phyloP scores from a whole-genome alignment of 2,329 filamentous ascomycete genomes.

The Fusarium sp. region DNA sequence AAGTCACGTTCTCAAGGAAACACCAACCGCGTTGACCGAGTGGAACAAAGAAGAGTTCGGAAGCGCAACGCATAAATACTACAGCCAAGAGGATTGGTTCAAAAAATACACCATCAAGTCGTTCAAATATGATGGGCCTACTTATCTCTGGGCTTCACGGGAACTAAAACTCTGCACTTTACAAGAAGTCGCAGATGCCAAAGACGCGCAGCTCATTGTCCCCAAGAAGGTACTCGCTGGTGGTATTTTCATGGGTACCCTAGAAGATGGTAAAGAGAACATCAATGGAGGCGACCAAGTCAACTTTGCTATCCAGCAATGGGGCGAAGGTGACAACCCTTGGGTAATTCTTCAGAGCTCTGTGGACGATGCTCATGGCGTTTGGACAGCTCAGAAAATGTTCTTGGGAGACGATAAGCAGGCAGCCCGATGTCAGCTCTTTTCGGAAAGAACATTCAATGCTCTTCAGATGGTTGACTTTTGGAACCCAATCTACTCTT shows the following conservation, averaged over 20 bases:
- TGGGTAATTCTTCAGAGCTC: constrained; percentile 7
- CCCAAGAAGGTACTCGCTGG: not conserved
- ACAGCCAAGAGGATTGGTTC: not conserved
- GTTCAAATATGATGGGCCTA: not conserved
- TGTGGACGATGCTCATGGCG: not conserved
- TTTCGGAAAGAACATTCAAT: not conserved
- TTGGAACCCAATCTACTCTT: constrained; percentile 4
- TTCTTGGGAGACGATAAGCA: constrained; percentile 1
- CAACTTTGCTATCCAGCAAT: constrained; percentile 8
- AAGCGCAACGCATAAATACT: not conserved
- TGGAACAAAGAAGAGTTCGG: not conserved
- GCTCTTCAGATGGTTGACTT: constrained; percentile 6
- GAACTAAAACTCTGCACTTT: constrained; percentile 3
- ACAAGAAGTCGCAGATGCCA: not conserved
- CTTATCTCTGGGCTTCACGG: constrained; percentile 2
- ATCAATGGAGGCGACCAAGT: not conserved
- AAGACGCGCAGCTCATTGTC: not conserved
- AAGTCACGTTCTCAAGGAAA: not conserved
- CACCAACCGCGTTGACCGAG: not conserved
- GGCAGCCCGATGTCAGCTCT: not conserved
- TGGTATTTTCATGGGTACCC: not conserved
- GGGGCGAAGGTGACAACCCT: constrained; percentile 4
- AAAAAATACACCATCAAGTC: not conserved
- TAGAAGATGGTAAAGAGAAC: not conserved
- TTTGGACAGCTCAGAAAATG: constrained; percentile 2